A percentile compares a stretch with the other conserved stretches of the same genome.
Conservation (phyloP, 495 filamentous ascomycete genomes). For the Platismatia glauca region DNA sequence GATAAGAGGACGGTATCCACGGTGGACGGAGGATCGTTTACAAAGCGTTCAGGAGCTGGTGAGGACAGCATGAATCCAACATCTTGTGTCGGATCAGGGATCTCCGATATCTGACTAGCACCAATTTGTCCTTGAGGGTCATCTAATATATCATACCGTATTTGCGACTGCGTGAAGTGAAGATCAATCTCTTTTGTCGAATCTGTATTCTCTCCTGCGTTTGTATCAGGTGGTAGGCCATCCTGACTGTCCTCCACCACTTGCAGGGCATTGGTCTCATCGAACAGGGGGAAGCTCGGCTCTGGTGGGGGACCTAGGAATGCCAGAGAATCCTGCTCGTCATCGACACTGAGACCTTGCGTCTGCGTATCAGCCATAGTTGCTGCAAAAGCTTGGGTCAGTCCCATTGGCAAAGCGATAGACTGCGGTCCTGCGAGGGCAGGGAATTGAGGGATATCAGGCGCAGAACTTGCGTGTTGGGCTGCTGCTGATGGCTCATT, state of each 20-base stretch:
- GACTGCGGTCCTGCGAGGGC: neutral
- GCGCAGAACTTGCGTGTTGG: conserved; percentile 25
- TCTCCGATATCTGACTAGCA: conserved; percentile 51
- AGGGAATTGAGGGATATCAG: conserved; percentile 12
- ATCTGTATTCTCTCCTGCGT: conserved; percentile 10
- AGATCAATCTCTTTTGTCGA: conserved; percentile 37
- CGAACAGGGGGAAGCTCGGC: conserved; percentile 40
- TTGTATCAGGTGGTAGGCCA: neutral
- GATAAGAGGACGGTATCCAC: conserved; percentile 57
- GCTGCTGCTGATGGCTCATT: conserved; percentile 14
- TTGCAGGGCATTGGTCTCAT: conserved; percentile 42
- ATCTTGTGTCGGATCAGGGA: conserved; percentile 80
- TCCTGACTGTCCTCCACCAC: conserved; percentile 60
- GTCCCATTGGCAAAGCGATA: conserved; percentile 46
- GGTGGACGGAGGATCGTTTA: conserved; percentile 56
- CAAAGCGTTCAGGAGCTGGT: conserved; percentile 52
- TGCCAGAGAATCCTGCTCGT: conserved; percentile 39
- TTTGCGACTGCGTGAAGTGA: conserved; percentile 45
- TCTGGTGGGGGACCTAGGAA: conserved; percentile 46
- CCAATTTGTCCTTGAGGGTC: conserved; percentile 38
- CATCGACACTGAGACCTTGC: conserved; percentile 19
- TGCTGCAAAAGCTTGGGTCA: conserved; percentile 89
- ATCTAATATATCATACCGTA: conserved; percentile 33
- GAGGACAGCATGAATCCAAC: conserved; percentile 60
- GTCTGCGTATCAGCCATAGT: conserved; percentile 64